A percentile compares a stretch with the other conserved stretches of the same genome.
phyloP scores from a whole-genome alignment of 1,139 yeast species.

The Yamadazyma blattariae region DNA sequence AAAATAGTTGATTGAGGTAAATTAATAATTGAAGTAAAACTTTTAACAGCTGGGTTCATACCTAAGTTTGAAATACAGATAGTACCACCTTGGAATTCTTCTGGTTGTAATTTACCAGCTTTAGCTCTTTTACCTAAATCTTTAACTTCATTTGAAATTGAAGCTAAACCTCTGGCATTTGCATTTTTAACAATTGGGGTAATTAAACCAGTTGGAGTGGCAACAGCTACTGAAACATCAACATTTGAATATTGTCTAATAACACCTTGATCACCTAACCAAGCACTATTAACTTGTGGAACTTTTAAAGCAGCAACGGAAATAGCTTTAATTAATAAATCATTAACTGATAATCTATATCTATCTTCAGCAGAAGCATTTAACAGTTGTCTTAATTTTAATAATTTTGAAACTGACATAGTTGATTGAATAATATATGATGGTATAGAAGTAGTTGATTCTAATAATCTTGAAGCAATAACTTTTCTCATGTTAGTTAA shows the following conservation, averaged over 20 bases:
- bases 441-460: slow-evolving; percentile 86
- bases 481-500: slow-evolving; percentile 91
- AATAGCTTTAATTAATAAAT: slow-evolving; percentile 89
- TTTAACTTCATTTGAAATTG: slow-evolving; percentile 81
- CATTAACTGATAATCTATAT: slow-evolving; percentile 91
- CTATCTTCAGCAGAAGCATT: slow-evolving; percentile 84
- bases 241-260: slow-evolving; percentile 90
- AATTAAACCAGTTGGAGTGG: slow-evolving; percentile 95
- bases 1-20: slow-evolving; percentile 95
- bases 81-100: slow-evolving; percentile 99
- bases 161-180: slow-evolving; percentile 77
- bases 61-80: slow-evolving; percentile 98
- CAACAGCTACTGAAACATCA: slow-evolving; percentile 97
- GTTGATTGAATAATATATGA: slow-evolving; percentile 88
- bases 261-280: slow-evolving; percentile 86
- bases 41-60: slow-evolving; percentile 90
- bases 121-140: slow-evolving; percentile 96
- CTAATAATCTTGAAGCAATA: slow-evolving; percentile 83
- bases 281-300: slow-evolving; percentile 91
- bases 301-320: slow-evolving; percentile 87
- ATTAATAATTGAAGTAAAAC: slow-evolving; percentile 95
- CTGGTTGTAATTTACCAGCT: slow-evolving; percentile 86
- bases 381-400: slow-evolving; percentile 88
- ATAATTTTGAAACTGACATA: slow-evolving; percentile 81
- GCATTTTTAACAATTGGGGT: slow-evolving; percentile 94